Conservation (phyloP, 305 asterid species). For the Solanum aculeatissimum region DNA sequence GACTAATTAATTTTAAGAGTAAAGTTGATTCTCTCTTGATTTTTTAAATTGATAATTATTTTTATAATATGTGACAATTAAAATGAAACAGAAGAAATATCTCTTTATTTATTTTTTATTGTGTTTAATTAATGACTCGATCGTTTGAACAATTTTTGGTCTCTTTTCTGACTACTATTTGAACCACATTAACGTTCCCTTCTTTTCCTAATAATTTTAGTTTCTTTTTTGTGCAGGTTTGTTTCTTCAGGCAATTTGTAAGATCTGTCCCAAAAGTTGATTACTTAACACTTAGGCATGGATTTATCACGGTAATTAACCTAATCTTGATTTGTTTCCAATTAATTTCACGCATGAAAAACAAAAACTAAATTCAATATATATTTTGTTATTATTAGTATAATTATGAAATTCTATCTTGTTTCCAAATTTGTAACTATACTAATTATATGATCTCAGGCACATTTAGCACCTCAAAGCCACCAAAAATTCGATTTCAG, state of each 20-base stretch:
- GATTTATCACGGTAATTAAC: constrained; percentile 9
- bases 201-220: neutral
- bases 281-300: constrained; percentile 6
- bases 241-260: constrained; percentile 11
- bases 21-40: no score
- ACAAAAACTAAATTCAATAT: neutral
- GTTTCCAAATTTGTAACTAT: neutral
- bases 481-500: constrained; percentile 54
- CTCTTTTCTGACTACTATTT: no score
- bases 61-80: no score
- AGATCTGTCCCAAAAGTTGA: constrained; percentile 13
- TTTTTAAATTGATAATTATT: no score
- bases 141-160: no score
- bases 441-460: constrained; percentile 25
- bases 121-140: no score
- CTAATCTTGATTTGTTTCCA: neutral
- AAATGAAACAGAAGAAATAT: no score
- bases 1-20: no score
- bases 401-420: neutral
- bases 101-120: no score
- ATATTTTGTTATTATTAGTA: neutral
- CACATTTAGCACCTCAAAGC: constrained; percentile 81
- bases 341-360: neutral
- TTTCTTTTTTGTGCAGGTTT: constrained; percentile 3
- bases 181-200: no score